Evolutionary conservation across 2,329 filamentous ascomycete species (phyloP).

Genomic region (Apiospora marii): DNA sequence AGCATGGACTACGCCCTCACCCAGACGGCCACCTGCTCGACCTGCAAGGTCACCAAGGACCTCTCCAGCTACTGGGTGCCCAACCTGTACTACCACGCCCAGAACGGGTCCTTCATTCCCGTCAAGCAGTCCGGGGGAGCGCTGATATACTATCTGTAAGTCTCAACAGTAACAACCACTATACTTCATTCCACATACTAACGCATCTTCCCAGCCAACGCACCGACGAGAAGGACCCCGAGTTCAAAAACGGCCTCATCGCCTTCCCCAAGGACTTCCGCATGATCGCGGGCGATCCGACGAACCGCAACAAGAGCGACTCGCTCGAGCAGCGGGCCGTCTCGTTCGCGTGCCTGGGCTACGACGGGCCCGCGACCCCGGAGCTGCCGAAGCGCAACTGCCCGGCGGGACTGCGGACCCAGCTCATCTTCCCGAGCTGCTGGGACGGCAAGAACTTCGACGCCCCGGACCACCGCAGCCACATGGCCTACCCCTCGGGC

Average conservation of each 20-base stretch:
- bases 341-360: slow-evolving; percentile 62
- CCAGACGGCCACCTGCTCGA: slow-evolving; percentile 66
- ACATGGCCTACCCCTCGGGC: slow-evolving; percentile 60
- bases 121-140: slow-evolving; percentile 52
- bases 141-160: slow-evolving; percentile 64
- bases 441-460: slow-evolving; percentile 69
- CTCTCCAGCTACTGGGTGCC: slow-evolving; percentile 76
- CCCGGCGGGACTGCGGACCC: slow-evolving; percentile 56
- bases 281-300: slow-evolving; percentile 69
- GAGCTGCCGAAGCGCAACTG: slow-evolving; percentile 64
- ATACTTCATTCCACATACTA: not conserved
- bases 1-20: slow-evolving; percentile 60
- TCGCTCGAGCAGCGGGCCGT: slow-evolving; percentile 59
- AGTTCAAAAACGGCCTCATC: slow-evolving; percentile 55
- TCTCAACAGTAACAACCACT: not conserved
- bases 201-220: slow-evolving; percentile 45
- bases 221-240: slow-evolving; percentile 45
- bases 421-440: slow-evolving; percentile 67
- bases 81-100: slow-evolving; percentile 56
- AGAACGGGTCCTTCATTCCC: slow-evolving; percentile 63
- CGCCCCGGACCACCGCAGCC: slow-evolving; percentile 60
- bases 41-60: slow-evolving; percentile 68
- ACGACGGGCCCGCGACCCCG: slow-evolving; percentile 53
- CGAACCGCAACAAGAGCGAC: slow-evolving; percentile 56
- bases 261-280: slow-evolving; percentile 70